Percentiles rank a stretch among this genome's conserved stretches.
phyloP scores from a whole-genome alignment of 2,329 filamentous ascomycete genomes.

The Xylariaceae sp. region DNA sequence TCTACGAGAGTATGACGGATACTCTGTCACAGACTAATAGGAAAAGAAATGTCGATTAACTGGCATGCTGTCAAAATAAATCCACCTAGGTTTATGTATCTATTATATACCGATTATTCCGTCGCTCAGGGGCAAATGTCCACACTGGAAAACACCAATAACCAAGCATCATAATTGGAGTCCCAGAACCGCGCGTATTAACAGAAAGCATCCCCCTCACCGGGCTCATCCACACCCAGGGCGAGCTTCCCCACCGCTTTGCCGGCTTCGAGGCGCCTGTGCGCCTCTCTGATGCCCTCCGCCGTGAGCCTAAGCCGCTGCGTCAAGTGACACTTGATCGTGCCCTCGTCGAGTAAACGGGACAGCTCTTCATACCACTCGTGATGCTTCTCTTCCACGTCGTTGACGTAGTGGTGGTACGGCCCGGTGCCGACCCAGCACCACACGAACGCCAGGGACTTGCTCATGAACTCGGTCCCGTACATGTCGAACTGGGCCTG shows the following conservation, averaged over 20 bases:
- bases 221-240: constrained; percentile 36
- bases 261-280: constrained; percentile 42
- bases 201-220: constrained; percentile 22
- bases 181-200: constrained; percentile 1
- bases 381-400: constrained; percentile 44
- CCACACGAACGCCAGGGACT: constrained; percentile 47
- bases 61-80: too few species aligned
- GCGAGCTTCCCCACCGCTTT: constrained; percentile 43
- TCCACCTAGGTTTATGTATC: too few species aligned
- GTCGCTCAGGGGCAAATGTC: too few species aligned
- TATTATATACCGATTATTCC: background rate
- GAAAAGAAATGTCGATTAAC: too few species aligned
- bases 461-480: constrained; percentile 49
- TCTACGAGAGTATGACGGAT: too few species aligned
- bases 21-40: too few species aligned
- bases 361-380: constrained; percentile 42
- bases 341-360: constrained; percentile 39
- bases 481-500: constrained; percentile 48
- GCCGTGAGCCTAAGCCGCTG: constrained; percentile 40
- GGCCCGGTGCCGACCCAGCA: constrained; percentile 45
- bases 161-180: background rate
- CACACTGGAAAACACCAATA: background rate
- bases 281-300: constrained; percentile 43
- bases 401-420: constrained; percentile 38
- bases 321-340: constrained; percentile 43